A percentile compares a stretch with the other conserved stretches of the same genome.
Evolutionary conservation across 2,329 filamentous ascomycete genomes (phyloP).

Genomic region (Pseudocercospora eumusae): DNA sequence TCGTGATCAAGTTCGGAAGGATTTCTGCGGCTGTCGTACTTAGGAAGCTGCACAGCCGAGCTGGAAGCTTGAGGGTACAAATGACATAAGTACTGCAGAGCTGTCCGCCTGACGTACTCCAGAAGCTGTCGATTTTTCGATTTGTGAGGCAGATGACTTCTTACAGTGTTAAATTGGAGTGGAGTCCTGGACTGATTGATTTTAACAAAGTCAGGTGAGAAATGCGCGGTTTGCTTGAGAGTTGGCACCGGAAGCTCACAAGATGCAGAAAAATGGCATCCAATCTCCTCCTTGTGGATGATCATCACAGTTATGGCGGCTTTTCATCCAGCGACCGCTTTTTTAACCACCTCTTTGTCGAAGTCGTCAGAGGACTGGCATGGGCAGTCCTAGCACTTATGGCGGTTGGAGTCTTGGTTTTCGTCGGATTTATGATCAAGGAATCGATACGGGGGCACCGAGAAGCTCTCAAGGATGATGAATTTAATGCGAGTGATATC

Average conservation of each 20-base stretch:
- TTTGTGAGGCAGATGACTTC: background rate
- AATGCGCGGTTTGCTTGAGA: background rate
- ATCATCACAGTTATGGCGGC: background rate
- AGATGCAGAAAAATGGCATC: background rate
- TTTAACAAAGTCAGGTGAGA: background rate
- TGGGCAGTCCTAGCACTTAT: background rate
- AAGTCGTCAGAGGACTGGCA: background rate
- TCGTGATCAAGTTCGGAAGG: background rate
- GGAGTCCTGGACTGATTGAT: background rate
- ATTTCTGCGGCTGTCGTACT: conserved; percentile 4
- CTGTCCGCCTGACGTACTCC: conserved; percentile 7
- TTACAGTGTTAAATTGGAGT: background rate
- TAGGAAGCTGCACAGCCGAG: conserved; percentile 6
- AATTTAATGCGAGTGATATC: background rate
- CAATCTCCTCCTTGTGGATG: background rate
- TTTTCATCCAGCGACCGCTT: background rate
- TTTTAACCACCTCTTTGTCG: background rate
- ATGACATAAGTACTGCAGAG: conserved; percentile 5
- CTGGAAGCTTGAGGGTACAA: background rate
- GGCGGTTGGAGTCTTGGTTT: background rate
- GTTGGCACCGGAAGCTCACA: background rate
- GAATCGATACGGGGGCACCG: background rate
- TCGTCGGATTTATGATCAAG: background rate
- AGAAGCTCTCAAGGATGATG: background rate
- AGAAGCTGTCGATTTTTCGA: background rate